Evolutionary conservation across 352 stramenopile genomes (phyloP), one percentile per base, ranked within the genome.

Genomic region (Phytopythium vexans): DNA sequence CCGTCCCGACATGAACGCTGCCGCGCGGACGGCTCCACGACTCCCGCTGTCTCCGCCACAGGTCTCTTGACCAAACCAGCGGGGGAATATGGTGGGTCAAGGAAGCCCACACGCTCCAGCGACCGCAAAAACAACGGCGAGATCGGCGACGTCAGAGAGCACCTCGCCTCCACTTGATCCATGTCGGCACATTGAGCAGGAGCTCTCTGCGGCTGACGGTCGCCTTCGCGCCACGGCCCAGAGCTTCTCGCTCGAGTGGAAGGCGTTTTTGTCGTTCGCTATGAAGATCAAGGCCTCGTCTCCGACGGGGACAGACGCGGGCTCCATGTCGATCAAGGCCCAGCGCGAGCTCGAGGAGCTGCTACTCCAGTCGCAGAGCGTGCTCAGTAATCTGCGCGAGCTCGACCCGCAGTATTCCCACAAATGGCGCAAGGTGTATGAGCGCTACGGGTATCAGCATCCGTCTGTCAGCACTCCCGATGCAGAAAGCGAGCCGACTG

Each of bases 221-320:
- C 39, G 40, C 2, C 27, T 60, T n/a, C 41, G n/a, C 4, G 14
- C 33, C 33, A 33, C 45, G 6, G 45, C 11, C 1, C 37, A 83
- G 66, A 72, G 82, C 60, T 87, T 87, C 43, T 77, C 76, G 35
- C 15, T 66, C 16, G 76, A 87, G 54, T 87, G 76, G 76, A 82
- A 82, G 41, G 56, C 72, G 8, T 83, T 85, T 49, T 57, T 85
- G 14, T 57, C 60, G 37, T 80, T 74, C 49, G 73, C 71, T 8
- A 77, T 85, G 68, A 58, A 74, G 42, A 60, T 70, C 54, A 83
- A 81, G 49, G 55, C 68, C 41, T 34, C 47, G 32, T 11, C 54
- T 45, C 47, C 47, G 58, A 36, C 39, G 31, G 38, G 1, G n/a
- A 14, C 39, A 44, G 34, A 27, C 27, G 14, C 12, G 48, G 41